phyloP scores from a whole-genome alignment of 1,284 basidiomycete species.

The Ganoderma boninense region DNA sequence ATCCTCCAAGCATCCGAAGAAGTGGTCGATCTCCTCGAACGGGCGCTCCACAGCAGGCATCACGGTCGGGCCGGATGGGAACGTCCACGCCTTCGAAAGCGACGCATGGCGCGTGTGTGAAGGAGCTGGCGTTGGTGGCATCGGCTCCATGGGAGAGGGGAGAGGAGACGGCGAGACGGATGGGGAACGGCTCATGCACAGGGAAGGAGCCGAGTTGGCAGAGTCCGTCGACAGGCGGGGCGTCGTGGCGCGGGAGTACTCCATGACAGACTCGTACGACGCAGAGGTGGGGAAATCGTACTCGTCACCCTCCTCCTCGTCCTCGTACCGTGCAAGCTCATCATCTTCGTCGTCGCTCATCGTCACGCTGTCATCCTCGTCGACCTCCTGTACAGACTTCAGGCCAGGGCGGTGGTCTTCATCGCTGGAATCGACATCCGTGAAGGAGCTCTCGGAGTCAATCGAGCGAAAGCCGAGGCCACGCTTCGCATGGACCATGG shows the following conservation, averaged over 20 bases:
- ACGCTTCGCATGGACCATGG: constrained; percentile 40
- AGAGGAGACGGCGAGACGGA: constrained; percentile 40
- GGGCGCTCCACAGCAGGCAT: constrained; percentile 35
- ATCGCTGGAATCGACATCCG: constrained; percentile 70
- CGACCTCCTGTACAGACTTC: constrained; percentile 64
- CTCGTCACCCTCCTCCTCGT: constrained; percentile 66
- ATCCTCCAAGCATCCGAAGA: constrained; percentile 79
- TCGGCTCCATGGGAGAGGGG: constrained; percentile 41
- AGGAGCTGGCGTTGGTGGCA: constrained; percentile 35
- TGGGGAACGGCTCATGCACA: constrained; percentile 36
- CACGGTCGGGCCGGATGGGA: constrained; percentile 54
- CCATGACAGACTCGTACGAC: constrained; percentile 65
- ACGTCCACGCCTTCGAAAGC: constrained; percentile 75
- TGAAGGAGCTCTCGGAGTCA: constrained; percentile 67
- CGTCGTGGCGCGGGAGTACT: constrained; percentile 48
- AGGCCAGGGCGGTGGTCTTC: constrained; percentile 53
- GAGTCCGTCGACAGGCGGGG: constrained; percentile 40
- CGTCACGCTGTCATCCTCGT: constrained; percentile 50
- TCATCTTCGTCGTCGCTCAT: constrained; percentile 65
- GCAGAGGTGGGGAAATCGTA: constrained; percentile 54
- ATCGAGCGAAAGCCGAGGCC: constrained; percentile 67
- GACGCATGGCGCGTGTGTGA: constrained; percentile 52
- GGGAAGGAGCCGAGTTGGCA: constrained; percentile 29
- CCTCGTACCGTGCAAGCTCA: constrained; percentile 71
- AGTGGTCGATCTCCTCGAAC: constrained; percentile 64